These are phyloP conservation scores for Aureobasidium sp. DNA, from an alignment of 2,329 filamentous ascomycete species.

Conservation along the genomic window DNA sequence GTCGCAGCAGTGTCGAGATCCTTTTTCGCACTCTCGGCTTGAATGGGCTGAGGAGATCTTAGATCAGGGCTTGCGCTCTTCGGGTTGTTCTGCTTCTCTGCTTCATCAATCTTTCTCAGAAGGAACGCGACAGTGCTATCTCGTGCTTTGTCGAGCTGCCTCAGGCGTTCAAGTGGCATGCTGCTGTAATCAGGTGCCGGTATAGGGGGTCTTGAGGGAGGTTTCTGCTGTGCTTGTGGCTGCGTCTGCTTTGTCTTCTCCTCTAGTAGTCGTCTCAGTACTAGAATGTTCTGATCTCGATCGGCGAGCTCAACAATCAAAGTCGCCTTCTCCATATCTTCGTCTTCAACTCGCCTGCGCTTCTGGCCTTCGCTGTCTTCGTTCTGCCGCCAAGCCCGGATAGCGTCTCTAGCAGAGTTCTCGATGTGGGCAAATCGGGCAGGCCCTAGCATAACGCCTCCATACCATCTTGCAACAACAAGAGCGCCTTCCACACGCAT, in stretches of 20 bases:
- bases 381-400: slow-evolving; percentile 33
- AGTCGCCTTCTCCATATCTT: slow-evolving; percentile 24
- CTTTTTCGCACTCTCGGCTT: not conserved
- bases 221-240: slow-evolving; percentile 12
- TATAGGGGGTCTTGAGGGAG: slow-evolving; percentile 18
- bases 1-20: not conserved
- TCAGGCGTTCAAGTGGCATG: slow-evolving; percentile 34
- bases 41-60: not conserved
- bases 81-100: slow-evolving; percentile 30
- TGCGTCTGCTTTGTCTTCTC: slow-evolving; percentile 32
- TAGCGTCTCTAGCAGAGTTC: slow-evolving; percentile 38
- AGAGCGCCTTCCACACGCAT: slow-evolving; percentile 37
- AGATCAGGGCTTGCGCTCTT: not conserved
- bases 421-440: slow-evolving; percentile 46
- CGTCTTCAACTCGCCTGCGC: slow-evolving; percentile 30
- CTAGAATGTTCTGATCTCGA: slow-evolving; percentile 40
- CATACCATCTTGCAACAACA: slow-evolving; percentile 48
- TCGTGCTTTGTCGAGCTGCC: slow-evolving; percentile 39
- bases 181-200: slow-evolving; percentile 30
- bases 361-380: slow-evolving; percentile 24
- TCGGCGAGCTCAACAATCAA: slow-evolving; percentile 35
- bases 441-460: slow-evolving; percentile 44
- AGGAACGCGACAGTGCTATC: slow-evolving; percentile 46
- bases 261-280: slow-evolving; percentile 37
- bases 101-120: slow-evolving; percentile 44